A percentile compares a stretch with the other conserved stretches of the same genome.
phyloP scores from a whole-genome alignment of 257 asterid genomes.

The Coffea eugenioides region DNA sequence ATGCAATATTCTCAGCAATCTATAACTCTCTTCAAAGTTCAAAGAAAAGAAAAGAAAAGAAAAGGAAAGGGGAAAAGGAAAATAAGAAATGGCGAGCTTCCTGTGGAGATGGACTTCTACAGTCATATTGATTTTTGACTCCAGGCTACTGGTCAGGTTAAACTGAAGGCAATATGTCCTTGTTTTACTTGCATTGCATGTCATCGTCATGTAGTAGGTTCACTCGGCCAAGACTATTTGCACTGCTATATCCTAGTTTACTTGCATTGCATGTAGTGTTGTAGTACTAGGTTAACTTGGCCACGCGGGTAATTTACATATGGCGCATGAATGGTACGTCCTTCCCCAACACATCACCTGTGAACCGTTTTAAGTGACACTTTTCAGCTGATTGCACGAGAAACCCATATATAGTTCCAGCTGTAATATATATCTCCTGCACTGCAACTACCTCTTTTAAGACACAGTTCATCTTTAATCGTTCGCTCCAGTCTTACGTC shows the following conservation, averaged over 20 bases:
- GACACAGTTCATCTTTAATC: constrained; percentile 11
- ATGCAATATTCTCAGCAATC: too few species aligned
- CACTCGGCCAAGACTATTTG: not conserved
- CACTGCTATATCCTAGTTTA: too few species aligned
- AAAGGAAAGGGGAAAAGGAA: too few species aligned
- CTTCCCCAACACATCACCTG: constrained; percentile 2
- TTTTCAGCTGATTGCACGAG: constrained; percentile 57
- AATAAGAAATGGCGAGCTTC: not conserved
- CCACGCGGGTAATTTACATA: not conserved
- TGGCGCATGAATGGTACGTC: constrained; percentile 5
- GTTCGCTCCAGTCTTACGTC: constrained; percentile 11
- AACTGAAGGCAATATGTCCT: not conserved
- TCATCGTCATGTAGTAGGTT: not conserved
- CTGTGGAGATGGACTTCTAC: not conserved
- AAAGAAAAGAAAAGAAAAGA: too few species aligned
- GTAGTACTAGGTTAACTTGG: not conserved
- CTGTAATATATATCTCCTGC: constrained; percentile 24
- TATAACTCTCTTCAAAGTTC: too few species aligned
- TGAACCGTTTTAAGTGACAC: constrained; percentile 15
- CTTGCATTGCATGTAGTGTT: not conserved
- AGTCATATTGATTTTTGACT: not conserved
- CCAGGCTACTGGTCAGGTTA: too few species aligned
- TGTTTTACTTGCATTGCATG: not conserved
- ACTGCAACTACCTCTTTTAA: constrained; percentile 26
- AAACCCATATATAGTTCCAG: constrained; percentile 40